Evolutionary conservation across 805 yeast genomes (phyloP), one percentile per base, ranked within the genome.

Genomic region (Candida saitoana): DNA sequence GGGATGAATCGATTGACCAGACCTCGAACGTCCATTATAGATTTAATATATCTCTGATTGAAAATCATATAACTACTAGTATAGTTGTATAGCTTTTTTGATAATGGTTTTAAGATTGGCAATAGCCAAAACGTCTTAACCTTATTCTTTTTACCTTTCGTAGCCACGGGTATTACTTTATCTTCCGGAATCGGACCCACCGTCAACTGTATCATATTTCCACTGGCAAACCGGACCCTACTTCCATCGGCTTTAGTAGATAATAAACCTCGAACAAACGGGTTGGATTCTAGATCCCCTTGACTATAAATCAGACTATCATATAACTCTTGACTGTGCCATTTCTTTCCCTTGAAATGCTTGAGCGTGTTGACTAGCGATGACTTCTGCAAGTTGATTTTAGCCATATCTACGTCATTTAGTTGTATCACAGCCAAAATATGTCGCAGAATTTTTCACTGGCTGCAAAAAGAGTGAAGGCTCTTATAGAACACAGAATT

Each of bases 221-320:
- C 69, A 18, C 44, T 51, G 3, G 70, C 65, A 40, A 57, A 63
- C 34, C 62, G 47, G 14, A 17, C 16, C 22, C 45, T 44, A 12
- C 50, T 43, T 2, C 58, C 51, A 38, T 63, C 68, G 18, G 51
- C 45, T 30, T 56, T 56, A 6, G 68, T 60, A n/a, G 49, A 49
- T 7, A 37, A 15, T 5, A 68, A 47, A 3, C 50, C 45, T 3
- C 40, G 27, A 2, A 63, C 64, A 43, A 61, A 60, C 4, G 71
- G 69, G 39, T 67, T 63, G 4, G 41, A 24, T 3, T 43, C 31
- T 2, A 63, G 35, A 2, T 49, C 25, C 4, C 38, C 29, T 2
- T 56, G 18, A 27, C 55, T 47, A 39, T 59, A 62, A 38, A 36
- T 56, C 3, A 32, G 46, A 3, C 27, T 15, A 7, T 36, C 39